Percentiles rank a stretch among this genome's conserved stretches.
phyloP scores from a whole-genome alignment of 179 eudicot genomes.

The Camellia oleifera region DNA sequence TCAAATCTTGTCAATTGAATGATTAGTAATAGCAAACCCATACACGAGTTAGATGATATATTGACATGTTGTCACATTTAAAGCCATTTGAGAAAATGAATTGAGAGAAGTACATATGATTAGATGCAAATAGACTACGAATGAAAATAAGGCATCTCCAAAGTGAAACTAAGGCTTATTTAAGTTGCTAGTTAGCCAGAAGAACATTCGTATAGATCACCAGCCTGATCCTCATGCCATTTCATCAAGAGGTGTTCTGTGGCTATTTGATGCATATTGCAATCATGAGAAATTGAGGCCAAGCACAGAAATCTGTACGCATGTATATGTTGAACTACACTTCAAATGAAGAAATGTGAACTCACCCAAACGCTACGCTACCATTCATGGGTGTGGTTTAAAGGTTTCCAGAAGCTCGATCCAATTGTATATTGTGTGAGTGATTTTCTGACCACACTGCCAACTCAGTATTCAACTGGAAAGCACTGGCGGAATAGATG shows the following conservation, averaged over 20 bases:
- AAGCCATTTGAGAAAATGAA: neutral
- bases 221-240: neutral
- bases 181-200: neutral
- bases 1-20: neutral
- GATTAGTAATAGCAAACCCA: neutral
- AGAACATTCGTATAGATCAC: neutral
- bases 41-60: neutral
- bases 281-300: neutral
- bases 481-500: too few species aligned
- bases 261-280: neutral
- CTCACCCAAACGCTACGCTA: slow-evolving; percentile 73
- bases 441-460: too few species aligned
- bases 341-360: slow-evolving; percentile 8
- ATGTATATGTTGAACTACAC: neutral
- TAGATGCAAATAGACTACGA: neutral
- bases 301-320: neutral
- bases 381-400: slow-evolving; percentile 53
- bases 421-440: slow-evolving; percentile 26
- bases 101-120: neutral
- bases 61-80: neutral
- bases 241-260: neutral
- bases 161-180: slow-evolving; percentile 2
- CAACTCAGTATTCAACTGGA: too few species aligned
- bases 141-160: neutral
- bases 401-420: slow-evolving; percentile 51